phyloP scores from a whole-genome alignment of 2,329 filamentous ascomycete genomes.

The Exserohilum rostratum region DNA sequence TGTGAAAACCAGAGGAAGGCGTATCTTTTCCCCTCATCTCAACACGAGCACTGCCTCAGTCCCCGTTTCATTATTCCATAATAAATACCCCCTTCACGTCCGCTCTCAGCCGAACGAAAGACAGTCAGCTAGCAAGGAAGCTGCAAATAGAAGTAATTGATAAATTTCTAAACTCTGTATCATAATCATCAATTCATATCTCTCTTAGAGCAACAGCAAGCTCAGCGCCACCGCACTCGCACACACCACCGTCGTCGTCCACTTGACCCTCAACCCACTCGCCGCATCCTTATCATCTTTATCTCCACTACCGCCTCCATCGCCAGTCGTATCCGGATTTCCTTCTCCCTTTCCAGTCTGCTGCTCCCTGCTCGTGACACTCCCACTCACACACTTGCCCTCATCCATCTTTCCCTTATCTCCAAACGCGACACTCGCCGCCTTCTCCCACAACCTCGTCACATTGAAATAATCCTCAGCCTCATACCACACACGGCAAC shows the following conservation, averaged over 20 bases:
- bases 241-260: conserved; percentile 20
- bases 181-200: neutral
- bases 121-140: no score
- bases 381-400: conserved; percentile 35
- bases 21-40: no score
- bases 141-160: neutral
- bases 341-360: conserved; percentile 35
- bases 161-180: neutral
- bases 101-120: no score
- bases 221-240: conserved; percentile 12
- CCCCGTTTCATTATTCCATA: no score
- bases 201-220: conserved; percentile 4
- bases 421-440: conserved; percentile 36
- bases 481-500: conserved; percentile 67
- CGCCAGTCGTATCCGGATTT: conserved; percentile 24
- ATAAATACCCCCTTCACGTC: no score
- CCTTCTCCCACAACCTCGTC: conserved; percentile 58
- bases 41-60: no score
- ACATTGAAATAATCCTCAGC: conserved; percentile 59
- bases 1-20: neutral
- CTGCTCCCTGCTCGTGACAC: conserved; percentile 32
- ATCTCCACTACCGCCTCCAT: conserved; percentile 2
- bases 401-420: conserved; percentile 34
- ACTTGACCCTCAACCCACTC: conserved; percentile 17
- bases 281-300: conserved; percentile 26